Evolutionary conservation across 208 protist species (phyloP).

Genomic region (Crithidia sp.): DNA sequence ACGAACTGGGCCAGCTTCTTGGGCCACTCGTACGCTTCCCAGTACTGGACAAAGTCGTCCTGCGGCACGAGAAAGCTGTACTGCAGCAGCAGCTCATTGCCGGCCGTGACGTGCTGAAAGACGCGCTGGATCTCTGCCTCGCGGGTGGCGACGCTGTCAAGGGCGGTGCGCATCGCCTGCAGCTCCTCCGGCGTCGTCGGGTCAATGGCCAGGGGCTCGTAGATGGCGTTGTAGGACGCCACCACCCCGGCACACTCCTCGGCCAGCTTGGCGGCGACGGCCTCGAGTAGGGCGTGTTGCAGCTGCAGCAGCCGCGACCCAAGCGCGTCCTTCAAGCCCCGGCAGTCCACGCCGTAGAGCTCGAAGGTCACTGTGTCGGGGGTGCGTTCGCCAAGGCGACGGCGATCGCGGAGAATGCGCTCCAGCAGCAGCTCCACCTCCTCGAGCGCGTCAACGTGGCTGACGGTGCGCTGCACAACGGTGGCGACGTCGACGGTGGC

Average conservation of each 20-base stretch:
- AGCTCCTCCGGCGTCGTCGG: conserved; percentile 92
- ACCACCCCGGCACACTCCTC: conserved; percentile 70
- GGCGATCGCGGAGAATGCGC: conserved; percentile 80
- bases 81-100: conserved; percentile 84
- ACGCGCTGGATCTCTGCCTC: conserved; percentile 74
- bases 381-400: conserved; percentile 82
- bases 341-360: conserved; percentile 90
- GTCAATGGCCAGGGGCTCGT: conserved; percentile 71
- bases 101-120: conserved; percentile 77
- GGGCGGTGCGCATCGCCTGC: conserved; percentile 77
- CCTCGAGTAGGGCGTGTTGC: conserved; percentile 72
- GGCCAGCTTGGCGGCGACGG: conserved; percentile 61
- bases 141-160: conserved; percentile 75
- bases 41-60: conserved; percentile 85
- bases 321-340: conserved; percentile 82
- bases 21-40: conserved; percentile 91
- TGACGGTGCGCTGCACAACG: conserved; percentile 51
- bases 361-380: conserved; percentile 90
- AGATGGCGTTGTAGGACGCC: conserved; percentile 75
- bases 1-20: conserved; percentile 88
- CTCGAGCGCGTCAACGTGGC: conserved; percentile 59
- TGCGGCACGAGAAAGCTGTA: conserved; percentile 80
- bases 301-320: conserved; percentile 59
- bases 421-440: conserved; percentile 90
- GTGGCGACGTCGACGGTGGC: conserved; percentile 56